A percentile compares a stretch with the other conserved stretches of the same genome.
phyloP scores from a whole-genome alignment of 805 yeast species.

The Lipomyces chichibuensis region DNA sequence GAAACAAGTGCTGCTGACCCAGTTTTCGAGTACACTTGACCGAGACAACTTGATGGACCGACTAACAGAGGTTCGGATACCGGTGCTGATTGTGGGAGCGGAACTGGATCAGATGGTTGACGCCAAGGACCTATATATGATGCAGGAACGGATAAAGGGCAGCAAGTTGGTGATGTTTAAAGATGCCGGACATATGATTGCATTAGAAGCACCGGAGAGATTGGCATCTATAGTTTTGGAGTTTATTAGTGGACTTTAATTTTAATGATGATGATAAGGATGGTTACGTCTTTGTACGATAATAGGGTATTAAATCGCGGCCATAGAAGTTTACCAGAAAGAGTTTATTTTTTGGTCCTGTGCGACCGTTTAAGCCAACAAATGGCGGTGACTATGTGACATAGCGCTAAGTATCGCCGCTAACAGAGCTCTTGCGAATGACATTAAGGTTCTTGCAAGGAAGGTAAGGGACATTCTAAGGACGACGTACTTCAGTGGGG shows the following conservation, averaged over 20 bases:
- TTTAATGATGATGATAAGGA: not conserved
- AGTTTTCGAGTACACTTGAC: not conserved
- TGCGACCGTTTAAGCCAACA: no score
- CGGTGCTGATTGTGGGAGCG: not conserved
- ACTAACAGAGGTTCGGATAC: not conserved
- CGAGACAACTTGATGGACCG: not conserved
- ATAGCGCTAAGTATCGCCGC: no score
- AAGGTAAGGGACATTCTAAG: no score
- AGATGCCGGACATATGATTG: slow-evolving; percentile 3
- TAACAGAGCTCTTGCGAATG: no score
- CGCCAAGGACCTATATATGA: not conserved
- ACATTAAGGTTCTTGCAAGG: no score
- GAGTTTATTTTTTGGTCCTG: no score
- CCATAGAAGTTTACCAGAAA: no score
- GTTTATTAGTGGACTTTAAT: not conserved
- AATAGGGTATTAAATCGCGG: no score
- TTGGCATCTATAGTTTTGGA: not conserved
- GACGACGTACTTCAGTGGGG: no score
- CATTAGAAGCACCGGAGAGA: not conserved
- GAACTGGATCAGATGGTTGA: not conserved
- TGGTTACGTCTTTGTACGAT: no score
- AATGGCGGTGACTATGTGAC: no score
- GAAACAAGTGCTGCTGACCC: not conserved
- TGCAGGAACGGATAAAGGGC: not conserved
- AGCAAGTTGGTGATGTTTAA: not conserved